Conservation (phyloP, 2,329 filamentous ascomycete species). For the Bipolaris victoriae region DNA sequence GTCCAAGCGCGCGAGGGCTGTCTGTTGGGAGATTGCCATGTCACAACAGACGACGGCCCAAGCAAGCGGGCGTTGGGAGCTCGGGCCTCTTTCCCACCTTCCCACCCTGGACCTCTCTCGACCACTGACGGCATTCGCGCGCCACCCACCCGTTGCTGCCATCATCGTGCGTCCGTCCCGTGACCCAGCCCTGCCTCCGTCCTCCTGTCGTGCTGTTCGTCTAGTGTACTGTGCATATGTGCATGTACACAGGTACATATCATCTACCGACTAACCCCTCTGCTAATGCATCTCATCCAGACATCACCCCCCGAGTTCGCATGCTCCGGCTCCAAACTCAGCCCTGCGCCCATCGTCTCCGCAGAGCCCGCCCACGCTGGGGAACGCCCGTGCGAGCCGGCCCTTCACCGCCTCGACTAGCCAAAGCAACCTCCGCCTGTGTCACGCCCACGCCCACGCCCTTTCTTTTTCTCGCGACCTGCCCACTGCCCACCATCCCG, state of each 20-base stretch:
- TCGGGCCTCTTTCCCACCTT: slow-evolving; percentile 10
- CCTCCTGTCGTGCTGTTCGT: not conserved
- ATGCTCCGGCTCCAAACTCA: not conserved
- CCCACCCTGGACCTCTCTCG: slow-evolving; percentile 9
- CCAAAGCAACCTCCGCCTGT: too few relatives aligned
- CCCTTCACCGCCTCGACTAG: not conserved
- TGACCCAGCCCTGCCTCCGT: not conserved
- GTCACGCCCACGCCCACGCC: too few relatives aligned
- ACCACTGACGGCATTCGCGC: slow-evolving; percentile 9
- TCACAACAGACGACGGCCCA: slow-evolving; percentile 14
- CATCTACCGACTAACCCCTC: not conserved
- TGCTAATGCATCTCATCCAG: not conserved
- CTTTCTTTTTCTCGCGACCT: not conserved
- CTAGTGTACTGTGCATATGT: not conserved
- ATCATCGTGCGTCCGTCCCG: slow-evolving; percentile 8
- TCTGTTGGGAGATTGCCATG: slow-evolving; percentile 28
- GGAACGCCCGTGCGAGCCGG: not conserved
- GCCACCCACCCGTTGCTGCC: slow-evolving; percentile 14
- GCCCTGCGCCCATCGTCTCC: slow-evolving; percentile 1
- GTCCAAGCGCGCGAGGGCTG: slow-evolving; percentile 12
- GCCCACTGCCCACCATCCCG: not conserved
- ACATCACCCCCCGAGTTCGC: not conserved
- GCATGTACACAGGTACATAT: not conserved
- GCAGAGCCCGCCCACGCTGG: not conserved
- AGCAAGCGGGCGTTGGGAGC: slow-evolving; percentile 15